phyloP scores from a whole-genome alignment of 2,329 filamentous ascomycete species.

The Talaromyces sp. region DNA sequence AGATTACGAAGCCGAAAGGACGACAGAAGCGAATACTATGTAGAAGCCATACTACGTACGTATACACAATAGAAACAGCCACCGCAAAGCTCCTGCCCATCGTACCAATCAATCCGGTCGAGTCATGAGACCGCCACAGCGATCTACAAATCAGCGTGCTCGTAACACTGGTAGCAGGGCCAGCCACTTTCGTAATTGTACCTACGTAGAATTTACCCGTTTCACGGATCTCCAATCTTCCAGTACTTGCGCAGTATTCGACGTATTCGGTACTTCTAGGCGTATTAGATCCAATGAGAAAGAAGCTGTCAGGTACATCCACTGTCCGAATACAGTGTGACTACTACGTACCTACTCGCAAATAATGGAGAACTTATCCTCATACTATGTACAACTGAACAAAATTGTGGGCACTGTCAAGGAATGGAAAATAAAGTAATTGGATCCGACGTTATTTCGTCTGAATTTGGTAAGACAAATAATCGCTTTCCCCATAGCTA shows the following conservation, averaged over 20 bases:
- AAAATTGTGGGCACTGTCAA: conserved; percentile 1
- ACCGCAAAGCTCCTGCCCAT: neutral
- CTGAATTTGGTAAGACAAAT: neutral
- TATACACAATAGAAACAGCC: neutral
- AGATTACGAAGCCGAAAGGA: no score
- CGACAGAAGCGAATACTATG: no score
- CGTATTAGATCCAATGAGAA: neutral
- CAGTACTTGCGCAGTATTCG: neutral
- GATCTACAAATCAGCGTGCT: neutral
- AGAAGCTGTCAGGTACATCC: neutral
- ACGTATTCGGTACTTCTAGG: neutral
- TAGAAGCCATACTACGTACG: no score
- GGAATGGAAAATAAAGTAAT: conserved; percentile 5
- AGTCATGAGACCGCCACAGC: conserved; percentile 1
- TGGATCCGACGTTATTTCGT: neutral
- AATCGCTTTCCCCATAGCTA: neutral
- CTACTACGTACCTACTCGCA: neutral
- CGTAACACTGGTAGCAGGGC: neutral
- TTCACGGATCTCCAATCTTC: neutral
- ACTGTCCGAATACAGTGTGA: neutral
- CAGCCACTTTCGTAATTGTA: conserved; percentile 2
- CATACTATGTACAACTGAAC: neutral
- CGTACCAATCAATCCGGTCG: neutral
- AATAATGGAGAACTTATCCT: neutral
- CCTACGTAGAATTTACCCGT: neutral